Evolutionary conservation across 2,329 filamentous ascomycete species (phyloP).

Genomic region (Lojkania enalia): DNA sequence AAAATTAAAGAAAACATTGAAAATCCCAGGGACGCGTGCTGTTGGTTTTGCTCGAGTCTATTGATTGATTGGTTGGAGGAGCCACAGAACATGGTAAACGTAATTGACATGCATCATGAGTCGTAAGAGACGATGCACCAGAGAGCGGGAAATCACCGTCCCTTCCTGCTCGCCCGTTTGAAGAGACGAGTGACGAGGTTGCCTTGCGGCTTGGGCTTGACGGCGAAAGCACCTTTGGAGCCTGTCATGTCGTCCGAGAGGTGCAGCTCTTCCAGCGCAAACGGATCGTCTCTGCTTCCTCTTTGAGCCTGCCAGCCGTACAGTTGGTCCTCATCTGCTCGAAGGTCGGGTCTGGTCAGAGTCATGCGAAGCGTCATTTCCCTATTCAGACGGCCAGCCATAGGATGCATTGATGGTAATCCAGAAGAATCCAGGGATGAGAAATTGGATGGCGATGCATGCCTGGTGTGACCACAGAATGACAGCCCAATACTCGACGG

Average conservation of each 20-base stretch:
- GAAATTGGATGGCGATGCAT: constrained; percentile 35
- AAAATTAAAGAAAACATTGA: constrained; percentile 5
- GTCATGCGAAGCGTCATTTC: constrained; percentile 99
- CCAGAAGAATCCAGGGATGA: constrained; percentile 37
- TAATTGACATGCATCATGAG: constrained; percentile 4
- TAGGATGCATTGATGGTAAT: constrained; percentile 26
- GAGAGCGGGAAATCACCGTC: constrained; percentile 18
- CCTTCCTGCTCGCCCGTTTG: constrained; percentile 42
- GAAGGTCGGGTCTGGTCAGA: constrained; percentile 83
- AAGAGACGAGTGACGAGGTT: constrained; percentile 42
- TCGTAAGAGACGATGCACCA: too few species aligned
- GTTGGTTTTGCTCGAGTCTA: too few species aligned
- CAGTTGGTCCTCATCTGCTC: constrained; percentile 71
- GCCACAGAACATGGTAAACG: too few species aligned
- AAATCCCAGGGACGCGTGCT: too few species aligned
- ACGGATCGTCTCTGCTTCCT: constrained; percentile 51
- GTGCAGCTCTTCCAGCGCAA: constrained; percentile 59
- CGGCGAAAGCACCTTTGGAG: constrained; percentile 51
- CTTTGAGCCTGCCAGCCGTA: constrained; percentile 65
- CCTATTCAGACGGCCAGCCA: constrained; percentile 54
- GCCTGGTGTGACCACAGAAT: constrained; percentile 37
- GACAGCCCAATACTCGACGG: constrained; percentile 40
- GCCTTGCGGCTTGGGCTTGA: constrained; percentile 40
- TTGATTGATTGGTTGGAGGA: too few species aligned
- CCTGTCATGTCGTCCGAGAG: constrained; percentile 53